phyloP scores from a whole-genome alignment of 164 flowering plant genomes.

The Protea cynaroides region DNA sequence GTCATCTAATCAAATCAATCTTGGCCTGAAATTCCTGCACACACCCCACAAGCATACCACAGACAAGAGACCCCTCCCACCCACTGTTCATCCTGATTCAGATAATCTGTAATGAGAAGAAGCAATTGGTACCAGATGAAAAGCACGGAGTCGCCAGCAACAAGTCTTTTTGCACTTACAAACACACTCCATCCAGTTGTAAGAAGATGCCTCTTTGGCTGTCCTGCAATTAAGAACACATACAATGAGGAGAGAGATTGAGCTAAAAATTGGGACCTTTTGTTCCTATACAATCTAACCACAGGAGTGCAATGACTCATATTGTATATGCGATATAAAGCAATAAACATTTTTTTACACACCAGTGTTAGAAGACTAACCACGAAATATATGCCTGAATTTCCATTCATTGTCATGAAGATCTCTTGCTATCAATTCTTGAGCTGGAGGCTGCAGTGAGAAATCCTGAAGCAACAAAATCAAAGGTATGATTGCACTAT shows the following conservation, averaged over 20 bases:
- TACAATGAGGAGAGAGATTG: not conserved
- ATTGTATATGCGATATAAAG: not conserved
- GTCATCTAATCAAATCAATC: too few relatives aligned
- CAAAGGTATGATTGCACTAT: not conserved
- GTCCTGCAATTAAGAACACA: conserved; percentile 47
- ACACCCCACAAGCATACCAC: not conserved
- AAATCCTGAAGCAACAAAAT: conserved; percentile 50
- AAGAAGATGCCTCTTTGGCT: conserved; percentile 89
- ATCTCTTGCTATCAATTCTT: conserved; percentile 88
- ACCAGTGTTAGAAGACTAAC: conserved; percentile 27
- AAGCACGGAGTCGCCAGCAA: conserved; percentile 90
- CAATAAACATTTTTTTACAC: not conserved
- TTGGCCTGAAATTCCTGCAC: not conserved
- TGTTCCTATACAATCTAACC: too few relatives aligned
- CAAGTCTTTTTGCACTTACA: conserved; percentile 86
- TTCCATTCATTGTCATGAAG: conserved; percentile 94
- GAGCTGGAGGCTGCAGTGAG: conserved; percentile 90
- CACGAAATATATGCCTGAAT: conserved; percentile 89
- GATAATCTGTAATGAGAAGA: not conserved
- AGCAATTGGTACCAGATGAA: conserved; percentile 58
- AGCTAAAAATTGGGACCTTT: too few relatives aligned
- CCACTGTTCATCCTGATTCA: not conserved
- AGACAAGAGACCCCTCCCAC: not conserved
- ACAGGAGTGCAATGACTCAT: too few relatives aligned
- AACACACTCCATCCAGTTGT: conserved; percentile 94